Percentiles rank a stretch among this genome's conserved stretches.
Conservation (phyloP, 192 early-diverging fungal genomes). For the Linnemannia elongata region DNA sequence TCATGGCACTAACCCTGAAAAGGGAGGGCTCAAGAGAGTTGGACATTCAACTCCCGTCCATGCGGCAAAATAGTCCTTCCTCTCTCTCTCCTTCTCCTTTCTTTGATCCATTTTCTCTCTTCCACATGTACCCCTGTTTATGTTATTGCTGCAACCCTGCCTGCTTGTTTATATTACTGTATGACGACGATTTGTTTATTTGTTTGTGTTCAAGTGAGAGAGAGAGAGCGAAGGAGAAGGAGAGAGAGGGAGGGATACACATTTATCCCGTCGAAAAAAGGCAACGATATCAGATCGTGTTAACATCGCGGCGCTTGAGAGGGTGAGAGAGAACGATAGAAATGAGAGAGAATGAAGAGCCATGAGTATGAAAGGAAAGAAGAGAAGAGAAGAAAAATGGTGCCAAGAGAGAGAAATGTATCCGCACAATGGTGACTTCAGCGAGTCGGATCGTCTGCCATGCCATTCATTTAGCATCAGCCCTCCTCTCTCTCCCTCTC, state of each 20-base stretch:
- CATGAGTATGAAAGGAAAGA: not conserved
- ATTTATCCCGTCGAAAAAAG: not conserved
- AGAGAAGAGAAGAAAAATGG: not conserved
- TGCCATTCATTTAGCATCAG: not conserved
- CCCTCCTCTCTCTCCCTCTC: not conserved
- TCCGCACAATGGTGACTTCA: not conserved
- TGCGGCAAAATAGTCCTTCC: not conserved
- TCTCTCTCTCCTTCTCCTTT: too few relatives aligned
- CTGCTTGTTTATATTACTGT: not conserved
- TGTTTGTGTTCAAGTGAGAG: not conserved
- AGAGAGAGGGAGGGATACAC: not conserved
- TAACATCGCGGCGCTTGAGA: not conserved
- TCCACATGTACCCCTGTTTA: not conserved
- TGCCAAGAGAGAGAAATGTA: not conserved
- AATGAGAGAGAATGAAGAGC: not conserved
- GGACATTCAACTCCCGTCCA: constrained; percentile 7
- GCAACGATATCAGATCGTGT: not conserved
- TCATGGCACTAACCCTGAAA: not conserved
- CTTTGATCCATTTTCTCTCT: not conserved
- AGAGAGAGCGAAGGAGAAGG: too few relatives aligned
- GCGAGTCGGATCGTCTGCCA: constrained; percentile 5
- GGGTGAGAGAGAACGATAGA: not conserved
- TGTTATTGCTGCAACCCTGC: not conserved
- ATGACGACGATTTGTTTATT: not conserved
- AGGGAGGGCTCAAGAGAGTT: not conserved